phyloP scores from a whole-genome alignment of 2,329 filamentous ascomycete species.

The Pseudocercospora macadamiae region DNA sequence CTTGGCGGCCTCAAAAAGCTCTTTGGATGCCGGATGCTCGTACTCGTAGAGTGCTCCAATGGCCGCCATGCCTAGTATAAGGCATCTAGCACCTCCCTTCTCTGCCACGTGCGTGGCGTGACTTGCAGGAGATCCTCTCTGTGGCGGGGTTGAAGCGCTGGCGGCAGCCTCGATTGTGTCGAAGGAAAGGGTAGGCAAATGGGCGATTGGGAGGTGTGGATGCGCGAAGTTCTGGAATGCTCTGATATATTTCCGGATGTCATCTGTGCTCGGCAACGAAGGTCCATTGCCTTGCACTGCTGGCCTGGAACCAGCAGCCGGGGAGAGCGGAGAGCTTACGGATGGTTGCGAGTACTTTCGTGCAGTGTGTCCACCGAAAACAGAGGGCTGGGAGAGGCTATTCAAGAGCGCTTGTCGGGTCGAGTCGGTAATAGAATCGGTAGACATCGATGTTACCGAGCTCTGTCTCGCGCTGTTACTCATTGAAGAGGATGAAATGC shows the following conservation, averaged over 20 bases:
- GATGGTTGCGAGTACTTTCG: conserved; percentile 64
- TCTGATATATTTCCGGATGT: conserved; percentile 86
- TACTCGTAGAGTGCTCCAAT: conserved; percentile 85
- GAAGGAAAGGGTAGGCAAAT: conserved; percentile 89
- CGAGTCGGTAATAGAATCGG: conserved; percentile 68
- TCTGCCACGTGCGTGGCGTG: conserved; percentile 59
- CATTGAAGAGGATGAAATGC: conserved; percentile 67
- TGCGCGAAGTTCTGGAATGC: conserved; percentile 93
- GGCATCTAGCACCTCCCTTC: conserved; percentile 79
- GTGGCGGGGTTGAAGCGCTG: conserved; percentile 47
- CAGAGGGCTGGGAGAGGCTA: conserved; percentile 63
- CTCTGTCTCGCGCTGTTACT: conserved; percentile 67
- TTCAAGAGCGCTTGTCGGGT: conserved; percentile 65
- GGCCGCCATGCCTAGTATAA: conserved; percentile 87
- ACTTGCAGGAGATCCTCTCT: conserved; percentile 46
- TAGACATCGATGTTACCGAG: conserved; percentile 63
- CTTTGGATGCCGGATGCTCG: conserved; percentile 76
- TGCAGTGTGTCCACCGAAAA: conserved; percentile 52
- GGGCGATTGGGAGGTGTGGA: conserved; percentile 91
- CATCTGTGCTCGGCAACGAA: conserved; percentile 75
- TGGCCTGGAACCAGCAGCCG: conserved; percentile 31
- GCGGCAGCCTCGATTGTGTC: conserved; percentile 71
- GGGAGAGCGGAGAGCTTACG: conserved; percentile 57
- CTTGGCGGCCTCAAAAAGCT: conserved; percentile 90
- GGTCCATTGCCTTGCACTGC: conserved; percentile 44